Evolutionary conservation across 177 flowering plant species (phyloP).

Genomic region (Vitis hybrid): DNA sequence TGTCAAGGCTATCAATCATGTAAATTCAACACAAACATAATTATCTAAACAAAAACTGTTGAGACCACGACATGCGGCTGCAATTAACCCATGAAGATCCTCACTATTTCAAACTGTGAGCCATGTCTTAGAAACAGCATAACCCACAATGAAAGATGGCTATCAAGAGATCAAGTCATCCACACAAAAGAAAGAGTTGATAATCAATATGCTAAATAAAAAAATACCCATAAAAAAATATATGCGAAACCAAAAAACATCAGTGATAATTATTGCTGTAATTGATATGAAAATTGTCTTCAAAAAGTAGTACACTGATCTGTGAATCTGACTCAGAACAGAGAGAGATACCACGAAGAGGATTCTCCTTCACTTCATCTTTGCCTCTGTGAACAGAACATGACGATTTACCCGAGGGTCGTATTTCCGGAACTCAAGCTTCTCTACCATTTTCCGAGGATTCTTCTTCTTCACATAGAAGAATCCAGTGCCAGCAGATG

Average conservation of each 20-base stretch:
- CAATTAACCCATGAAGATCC: not conserved
- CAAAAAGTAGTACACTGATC: not conserved
- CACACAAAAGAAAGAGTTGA: not conserved
- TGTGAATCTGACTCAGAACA: not conserved
- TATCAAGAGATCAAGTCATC: not conserved
- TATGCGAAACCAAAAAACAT: too few relatives aligned
- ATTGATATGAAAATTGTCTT: constrained; percentile 4
- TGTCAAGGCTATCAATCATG: not conserved
- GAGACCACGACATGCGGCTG: too few relatives aligned
- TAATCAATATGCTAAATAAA: not conserved
- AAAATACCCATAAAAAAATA: not conserved
- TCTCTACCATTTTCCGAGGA: constrained; percentile 56
- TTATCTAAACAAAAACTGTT: not conserved
- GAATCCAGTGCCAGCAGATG: constrained; percentile 93
- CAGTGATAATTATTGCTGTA: not conserved
- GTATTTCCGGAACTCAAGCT: constrained; percentile 87
- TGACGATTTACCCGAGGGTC: constrained; percentile 90
- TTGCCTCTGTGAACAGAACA: constrained; percentile 82
- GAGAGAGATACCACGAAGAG: not conserved
- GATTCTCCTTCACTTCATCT: constrained; percentile 69
- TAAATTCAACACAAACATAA: not conserved
- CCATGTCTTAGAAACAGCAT: not conserved
- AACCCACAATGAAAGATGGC: constrained; percentile 3
- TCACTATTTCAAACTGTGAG: not conserved
- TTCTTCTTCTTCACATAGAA: constrained; percentile 87